Evolutionary conservation across 352 stramenopile species (phyloP).

Genomic region (Pythium apleroticum): DNA sequence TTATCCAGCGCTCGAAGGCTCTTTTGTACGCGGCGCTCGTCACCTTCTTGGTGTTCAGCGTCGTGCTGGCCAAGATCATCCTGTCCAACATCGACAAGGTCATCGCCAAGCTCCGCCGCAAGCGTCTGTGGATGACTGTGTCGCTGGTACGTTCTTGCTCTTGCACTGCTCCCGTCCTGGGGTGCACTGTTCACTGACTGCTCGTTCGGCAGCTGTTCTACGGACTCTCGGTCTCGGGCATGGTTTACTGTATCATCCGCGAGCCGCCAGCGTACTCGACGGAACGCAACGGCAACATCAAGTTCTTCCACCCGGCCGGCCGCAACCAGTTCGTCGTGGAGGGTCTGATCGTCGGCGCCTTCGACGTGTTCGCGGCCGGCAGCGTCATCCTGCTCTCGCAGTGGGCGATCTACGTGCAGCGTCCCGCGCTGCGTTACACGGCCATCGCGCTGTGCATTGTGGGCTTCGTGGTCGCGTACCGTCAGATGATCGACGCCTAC

Average conservation of each 20-base stretch:
- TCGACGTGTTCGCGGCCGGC: conserved; percentile 62
- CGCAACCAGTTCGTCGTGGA: conserved; percentile 85
- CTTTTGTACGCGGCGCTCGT: conserved; percentile 53
- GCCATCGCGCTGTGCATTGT: conserved; percentile 57
- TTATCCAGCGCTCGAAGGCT: conserved; percentile 69
- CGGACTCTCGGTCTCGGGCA: conserved; percentile 83
- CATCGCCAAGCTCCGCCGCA: conserved; percentile 68
- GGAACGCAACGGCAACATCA: conserved; percentile 80
- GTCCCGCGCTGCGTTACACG: conserved; percentile 49
- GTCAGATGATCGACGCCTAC: conserved; percentile 81
- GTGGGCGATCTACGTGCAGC: conserved; percentile 77
- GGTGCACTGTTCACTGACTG: background rate
- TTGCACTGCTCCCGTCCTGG: background rate
- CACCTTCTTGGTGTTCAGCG: conserved; percentile 32
- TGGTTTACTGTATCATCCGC: conserved; percentile 91
- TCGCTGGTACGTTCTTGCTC: conserved; percentile 47
- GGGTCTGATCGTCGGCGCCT: conserved; percentile 74
- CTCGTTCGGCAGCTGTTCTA: conserved; percentile 64
- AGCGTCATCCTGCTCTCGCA: conserved; percentile 83
- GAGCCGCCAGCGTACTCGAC: conserved; percentile 71
- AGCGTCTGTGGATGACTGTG: conserved; percentile 86
- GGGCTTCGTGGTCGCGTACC: conserved; percentile 84
- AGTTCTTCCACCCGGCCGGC: conserved; percentile 84
- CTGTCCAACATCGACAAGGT: conserved; percentile 70
- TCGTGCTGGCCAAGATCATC: conserved; percentile 56